Evolutionary conservation across 257 asterid species (phyloP), one percentile per base, ranked within the genome.

Genomic region (Jacaranda mimosifolia): DNA sequence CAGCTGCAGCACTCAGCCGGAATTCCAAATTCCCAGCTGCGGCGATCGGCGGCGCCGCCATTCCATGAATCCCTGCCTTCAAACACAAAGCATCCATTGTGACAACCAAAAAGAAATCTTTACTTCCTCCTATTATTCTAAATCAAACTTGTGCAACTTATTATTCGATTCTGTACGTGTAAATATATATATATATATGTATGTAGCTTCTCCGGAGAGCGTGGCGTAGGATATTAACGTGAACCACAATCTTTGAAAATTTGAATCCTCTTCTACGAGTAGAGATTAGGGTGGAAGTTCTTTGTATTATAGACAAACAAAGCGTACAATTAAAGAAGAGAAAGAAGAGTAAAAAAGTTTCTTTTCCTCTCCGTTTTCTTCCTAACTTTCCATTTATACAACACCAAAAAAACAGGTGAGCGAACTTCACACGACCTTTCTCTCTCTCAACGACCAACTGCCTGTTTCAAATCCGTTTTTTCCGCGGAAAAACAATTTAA

Each of bases 61-160:
- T 70, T 17, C 85, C 86, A 2, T 82, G 93, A 68, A 89, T 82
- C 69, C 91, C 94, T 12, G 90, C 88, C 63, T 87, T 90, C 68
- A 92, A 69, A 72, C 89, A 89, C 45, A 90, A 35, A 75, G 84
- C 82, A 82, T 90, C 94, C 97, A 91, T 91, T 3, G 18, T 9
- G 39, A 46, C 11, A 32, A 52, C 12, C 38, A 32, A 11, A 11
- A 45, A 35, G 43, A 58, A 48, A 60, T 9, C 48, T 53, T 10
- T 17, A 36, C 43, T 40, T 70, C 1, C 43, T 26, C 14, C 38
- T 38, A 42, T 3, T 49, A 43, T 36, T 60, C 14, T 60, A 15
- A 68, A 58, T 40, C 73, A 52, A 12, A 46, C 13, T 43, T 9
- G 70, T 15, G 57, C 39, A 68, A 35, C 15, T 32, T 55, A 15